These are phyloP conservation scores for Saccharomyces kudriavzevii DNA, from an alignment of 805 yeast genomes.

Conservation along the genomic window DNA sequence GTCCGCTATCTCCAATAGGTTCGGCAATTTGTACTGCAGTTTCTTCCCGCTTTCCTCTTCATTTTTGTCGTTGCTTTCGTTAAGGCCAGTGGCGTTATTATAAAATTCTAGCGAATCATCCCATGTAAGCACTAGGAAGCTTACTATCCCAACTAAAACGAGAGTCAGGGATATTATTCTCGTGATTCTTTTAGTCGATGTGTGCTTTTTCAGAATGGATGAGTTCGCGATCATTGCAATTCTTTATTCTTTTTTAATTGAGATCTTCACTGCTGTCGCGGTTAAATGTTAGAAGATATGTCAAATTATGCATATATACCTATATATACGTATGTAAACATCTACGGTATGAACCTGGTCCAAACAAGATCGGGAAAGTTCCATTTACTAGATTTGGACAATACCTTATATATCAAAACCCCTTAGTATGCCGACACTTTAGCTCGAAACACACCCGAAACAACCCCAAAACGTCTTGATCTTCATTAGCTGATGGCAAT, in stretches of 20 bases:
- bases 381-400: not conserved
- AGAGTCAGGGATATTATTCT: conserved; percentile 8
- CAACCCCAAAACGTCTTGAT: not conserved
- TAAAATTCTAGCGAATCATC: conserved; percentile 7
- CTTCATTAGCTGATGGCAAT: not conserved
- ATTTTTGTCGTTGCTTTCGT: not conserved
- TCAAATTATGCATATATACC: no score
- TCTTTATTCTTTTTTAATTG: not conserved
- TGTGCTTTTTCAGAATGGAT: not conserved
- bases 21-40: not conserved
- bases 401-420: not conserved
- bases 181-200: not conserved
- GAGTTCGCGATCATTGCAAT: not conserved
- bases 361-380: not conserved
- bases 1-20: not conserved
- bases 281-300: no score
- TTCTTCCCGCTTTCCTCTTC: not conserved
- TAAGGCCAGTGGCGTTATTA: not conserved
- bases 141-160: conserved; percentile 4
- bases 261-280: not conserved
- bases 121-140: conserved; percentile 9
- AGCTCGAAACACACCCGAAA: not conserved
- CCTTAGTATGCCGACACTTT: not conserved
- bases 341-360: not conserved
- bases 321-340: not conserved